Percentiles rank a stretch among this genome's conserved stretches.
Conservation (phyloP, 495 filamentous ascomycete genomes). For the Podospora australis region DNA sequence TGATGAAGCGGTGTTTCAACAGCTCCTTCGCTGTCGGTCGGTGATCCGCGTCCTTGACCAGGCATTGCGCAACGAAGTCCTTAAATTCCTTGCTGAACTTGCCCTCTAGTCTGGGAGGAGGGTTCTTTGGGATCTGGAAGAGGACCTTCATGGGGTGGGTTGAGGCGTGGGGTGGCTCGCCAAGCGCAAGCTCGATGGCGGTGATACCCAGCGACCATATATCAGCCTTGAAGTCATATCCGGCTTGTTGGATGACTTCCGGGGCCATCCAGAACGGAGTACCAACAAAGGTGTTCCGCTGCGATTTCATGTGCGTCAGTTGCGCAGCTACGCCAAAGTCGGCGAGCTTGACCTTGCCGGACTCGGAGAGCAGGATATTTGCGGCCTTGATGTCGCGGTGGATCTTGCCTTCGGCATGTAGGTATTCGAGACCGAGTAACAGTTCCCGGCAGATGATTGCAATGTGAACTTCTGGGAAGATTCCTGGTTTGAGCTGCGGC, state of each 20-base stretch:
- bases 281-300: conserved; percentile 97
- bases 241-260: conserved; percentile 94
- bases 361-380: conserved; percentile 78
- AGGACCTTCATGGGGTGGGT: conserved; percentile 98
- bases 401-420: conserved; percentile 92
- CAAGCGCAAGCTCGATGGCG: conserved; percentile 86
- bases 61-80: conserved; percentile 83
- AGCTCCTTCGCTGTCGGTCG: conserved; percentile 83
- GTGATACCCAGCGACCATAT: conserved; percentile 98
- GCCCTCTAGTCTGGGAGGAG: conserved; percentile 80
- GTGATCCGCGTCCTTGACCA: conserved; percentile 82
- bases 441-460: conserved; percentile 92
- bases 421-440: conserved; percentile 82
- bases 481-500: conserved; percentile 78
- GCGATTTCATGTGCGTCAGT: conserved; percentile 93
- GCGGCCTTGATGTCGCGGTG: conserved; percentile 97
- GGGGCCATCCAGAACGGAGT: conserved; percentile 99
- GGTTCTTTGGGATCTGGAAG: conserved; percentile 92
- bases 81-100: conserved; percentile 85
- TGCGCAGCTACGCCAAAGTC: conserved; percentile 98
- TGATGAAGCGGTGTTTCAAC: conserved; percentile 84
- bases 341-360: conserved; percentile 91
- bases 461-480: conserved; percentile 84
- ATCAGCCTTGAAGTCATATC: conserved; percentile 96
- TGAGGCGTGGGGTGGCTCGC: conserved; percentile 85